Evolutionary conservation across 1,284 basidiomycete genomes (phyloP).

Genomic region (Phylloboletellus chloephorus): DNA sequence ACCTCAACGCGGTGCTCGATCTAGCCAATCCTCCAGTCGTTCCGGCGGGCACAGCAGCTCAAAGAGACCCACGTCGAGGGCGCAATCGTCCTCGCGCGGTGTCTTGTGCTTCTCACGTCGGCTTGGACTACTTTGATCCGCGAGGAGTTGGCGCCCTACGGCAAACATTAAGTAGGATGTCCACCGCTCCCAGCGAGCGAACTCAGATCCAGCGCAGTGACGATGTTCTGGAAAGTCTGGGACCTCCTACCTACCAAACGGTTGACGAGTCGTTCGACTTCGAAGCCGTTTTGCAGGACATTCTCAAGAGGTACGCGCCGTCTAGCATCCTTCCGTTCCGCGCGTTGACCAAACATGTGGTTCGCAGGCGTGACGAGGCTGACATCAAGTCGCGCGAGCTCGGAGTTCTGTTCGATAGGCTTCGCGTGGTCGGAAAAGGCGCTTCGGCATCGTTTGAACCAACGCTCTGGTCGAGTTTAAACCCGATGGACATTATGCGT

Average conservation of each 20-base stretch:
- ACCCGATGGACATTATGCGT: slow-evolving; percentile 30
- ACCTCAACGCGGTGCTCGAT: slow-evolving; percentile 9
- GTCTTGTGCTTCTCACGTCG: slow-evolving; percentile 7
- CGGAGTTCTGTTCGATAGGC: slow-evolving; percentile 34
- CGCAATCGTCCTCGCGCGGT: slow-evolving; percentile 1
- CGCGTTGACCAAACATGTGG: neutral
- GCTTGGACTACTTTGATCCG: slow-evolving; percentile 39
- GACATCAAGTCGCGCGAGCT: slow-evolving; percentile 33
- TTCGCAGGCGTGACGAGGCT: slow-evolving; percentile 23
- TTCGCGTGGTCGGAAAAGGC: slow-evolving; percentile 35
- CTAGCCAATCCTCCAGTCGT: slow-evolving; percentile 5
- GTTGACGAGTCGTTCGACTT: slow-evolving; percentile 27
- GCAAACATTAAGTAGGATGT: slow-evolving; percentile 22
- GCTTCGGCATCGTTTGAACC: slow-evolving; percentile 35
- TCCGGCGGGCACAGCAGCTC: neutral
- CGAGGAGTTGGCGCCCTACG: slow-evolving; percentile 33
- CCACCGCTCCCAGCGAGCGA: slow-evolving; percentile 10
- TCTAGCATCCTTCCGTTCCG: neutral
- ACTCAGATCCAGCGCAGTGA: neutral
- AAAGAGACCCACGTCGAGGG: neutral
- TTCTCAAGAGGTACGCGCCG: slow-evolving; percentile 28
- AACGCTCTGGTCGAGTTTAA: slow-evolving; percentile 39
- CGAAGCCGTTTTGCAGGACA: slow-evolving; percentile 24
- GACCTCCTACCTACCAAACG: neutral
- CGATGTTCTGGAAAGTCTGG: neutral